Percentiles rank a stretch among this genome's conserved stretches.
Evolutionary conservation across 129 eudicot genomes (phyloP).

Genomic region (Silybum marianum): DNA sequence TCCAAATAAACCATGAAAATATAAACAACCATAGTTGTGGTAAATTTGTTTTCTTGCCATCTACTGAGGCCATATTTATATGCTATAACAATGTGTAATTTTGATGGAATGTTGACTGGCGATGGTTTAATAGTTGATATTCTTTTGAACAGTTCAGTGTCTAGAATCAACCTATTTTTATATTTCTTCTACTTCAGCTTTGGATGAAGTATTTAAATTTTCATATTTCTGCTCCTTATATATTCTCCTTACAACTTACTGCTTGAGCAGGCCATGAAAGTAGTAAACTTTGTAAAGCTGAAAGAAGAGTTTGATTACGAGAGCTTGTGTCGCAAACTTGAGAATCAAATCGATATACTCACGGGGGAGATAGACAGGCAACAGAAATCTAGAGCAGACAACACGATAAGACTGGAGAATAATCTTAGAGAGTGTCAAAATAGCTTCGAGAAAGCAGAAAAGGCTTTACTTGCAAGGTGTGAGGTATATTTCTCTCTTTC

Average conservation of each 20-base stretch:
- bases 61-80: not conserved
- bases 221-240: constrained; percentile 5
- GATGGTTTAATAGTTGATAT: not conserved
- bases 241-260: constrained; percentile 25
- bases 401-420: constrained; percentile 52
- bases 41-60: not conserved
- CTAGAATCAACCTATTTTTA: not conserved
- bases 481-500: constrained; percentile 65
- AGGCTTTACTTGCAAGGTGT: constrained; percentile 60
- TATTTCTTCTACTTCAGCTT: not conserved
- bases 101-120: not conserved
- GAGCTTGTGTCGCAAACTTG: constrained; percentile 83
- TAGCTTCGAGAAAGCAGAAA: constrained; percentile 67
- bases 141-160: not conserved
- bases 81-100: not conserved
- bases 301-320: constrained; percentile 99
- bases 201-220: not conserved
- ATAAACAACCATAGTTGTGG: not conserved
- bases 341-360: constrained; percentile 80
- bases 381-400: constrained; percentile 67
- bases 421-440: constrained; percentile 60
- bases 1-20: constrained; percentile 6
- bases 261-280: constrained; percentile 90
- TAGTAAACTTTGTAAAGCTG: constrained; percentile 78
- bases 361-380: constrained; percentile 85